These are phyloP conservation scores for Blepharisma undulans DNA, from an alignment of 169 alveolate genomes.

Conservation along the genomic window DNA sequence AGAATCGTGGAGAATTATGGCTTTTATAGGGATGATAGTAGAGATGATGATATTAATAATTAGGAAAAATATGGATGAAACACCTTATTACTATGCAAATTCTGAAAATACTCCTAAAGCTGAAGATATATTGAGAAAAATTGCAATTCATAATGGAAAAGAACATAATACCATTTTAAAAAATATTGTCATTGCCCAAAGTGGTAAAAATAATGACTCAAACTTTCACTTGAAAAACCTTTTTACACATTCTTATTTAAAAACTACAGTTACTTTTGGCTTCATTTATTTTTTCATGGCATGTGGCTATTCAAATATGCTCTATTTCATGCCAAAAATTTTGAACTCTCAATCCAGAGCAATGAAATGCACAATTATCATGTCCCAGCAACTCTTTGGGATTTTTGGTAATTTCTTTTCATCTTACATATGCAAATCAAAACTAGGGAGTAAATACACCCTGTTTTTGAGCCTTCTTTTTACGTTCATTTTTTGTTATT, in stretches of 20 bases:
- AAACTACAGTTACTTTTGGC: not conserved
- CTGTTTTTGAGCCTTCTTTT: not conserved
- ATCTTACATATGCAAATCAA: not conserved
- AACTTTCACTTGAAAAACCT: not conserved
- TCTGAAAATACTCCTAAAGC: not conserved
- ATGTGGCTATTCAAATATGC: not conserved
- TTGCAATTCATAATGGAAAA: not conserved
- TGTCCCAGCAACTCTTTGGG: not conserved
- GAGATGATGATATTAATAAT: not conserved
- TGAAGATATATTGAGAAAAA: not conserved
- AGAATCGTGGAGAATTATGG: not conserved
- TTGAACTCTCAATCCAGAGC: not conserved
- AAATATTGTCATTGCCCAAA: not conserved
- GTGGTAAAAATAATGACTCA: not conserved
- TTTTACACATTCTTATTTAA: not conserved
- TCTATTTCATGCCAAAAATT: constrained; percentile 4
- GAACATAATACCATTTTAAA: not conserved
- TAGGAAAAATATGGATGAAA: not conserved
- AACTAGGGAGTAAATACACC: constrained; percentile 1
- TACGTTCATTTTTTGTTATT: not conserved
- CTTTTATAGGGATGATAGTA: not conserved
- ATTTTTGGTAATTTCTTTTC: constrained; percentile 8
- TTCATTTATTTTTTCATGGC: not conserved
- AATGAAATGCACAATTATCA: not conserved
- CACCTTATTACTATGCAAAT: not conserved